These are phyloP conservation scores for Lactarius pseudohatsudake DNA, from an alignment of 768 basidiomycete species.

Conservation along the genomic window DNA sequence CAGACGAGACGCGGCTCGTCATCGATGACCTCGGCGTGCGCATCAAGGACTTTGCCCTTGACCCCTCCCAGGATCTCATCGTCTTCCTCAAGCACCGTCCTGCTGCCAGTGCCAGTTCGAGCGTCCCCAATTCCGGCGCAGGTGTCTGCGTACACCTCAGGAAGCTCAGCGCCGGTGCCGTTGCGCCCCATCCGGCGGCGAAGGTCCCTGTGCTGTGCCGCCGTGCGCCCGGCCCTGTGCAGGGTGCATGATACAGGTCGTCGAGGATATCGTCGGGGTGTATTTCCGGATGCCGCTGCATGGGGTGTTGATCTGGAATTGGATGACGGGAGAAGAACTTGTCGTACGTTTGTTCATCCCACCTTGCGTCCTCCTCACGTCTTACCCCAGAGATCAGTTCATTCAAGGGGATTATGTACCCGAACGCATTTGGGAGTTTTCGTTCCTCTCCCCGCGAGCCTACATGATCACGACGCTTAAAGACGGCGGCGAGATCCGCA, in stretches of 20 bases:
- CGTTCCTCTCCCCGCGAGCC: constrained; percentile 46
- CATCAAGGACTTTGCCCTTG: constrained; percentile 61
- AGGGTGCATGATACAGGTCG: constrained; percentile 49
- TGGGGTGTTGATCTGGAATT: constrained; percentile 51
- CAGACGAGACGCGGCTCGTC: constrained; percentile 29
- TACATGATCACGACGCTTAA: constrained; percentile 42
- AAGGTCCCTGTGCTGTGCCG: constrained; percentile 33
- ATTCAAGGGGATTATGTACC: no score
- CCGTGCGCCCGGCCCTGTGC: constrained; percentile 31
- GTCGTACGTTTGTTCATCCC: constrained; percentile 39
- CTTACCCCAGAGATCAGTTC: no score
- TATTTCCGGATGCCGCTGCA: constrained; percentile 41
- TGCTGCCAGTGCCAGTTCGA: neutral
- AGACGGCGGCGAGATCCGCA: constrained; percentile 41
- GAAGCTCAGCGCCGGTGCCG: constrained; percentile 41
- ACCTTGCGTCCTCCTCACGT: no score
- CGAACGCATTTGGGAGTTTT: constrained; percentile 42
- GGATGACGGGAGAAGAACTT: constrained; percentile 45
- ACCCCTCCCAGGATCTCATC: constrained; percentile 62
- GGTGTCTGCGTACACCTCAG: constrained; percentile 42
- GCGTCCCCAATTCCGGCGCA: neutral
- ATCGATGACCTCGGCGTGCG: constrained; percentile 41
- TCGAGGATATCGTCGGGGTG: constrained; percentile 52
- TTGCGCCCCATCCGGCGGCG: constrained; percentile 45
- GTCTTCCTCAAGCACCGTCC: constrained; percentile 39